These are phyloP conservation scores for Phlebopus sp. DNA, from an alignment of 1,284 basidiomycete genomes.

Conservation along the genomic window DNA sequence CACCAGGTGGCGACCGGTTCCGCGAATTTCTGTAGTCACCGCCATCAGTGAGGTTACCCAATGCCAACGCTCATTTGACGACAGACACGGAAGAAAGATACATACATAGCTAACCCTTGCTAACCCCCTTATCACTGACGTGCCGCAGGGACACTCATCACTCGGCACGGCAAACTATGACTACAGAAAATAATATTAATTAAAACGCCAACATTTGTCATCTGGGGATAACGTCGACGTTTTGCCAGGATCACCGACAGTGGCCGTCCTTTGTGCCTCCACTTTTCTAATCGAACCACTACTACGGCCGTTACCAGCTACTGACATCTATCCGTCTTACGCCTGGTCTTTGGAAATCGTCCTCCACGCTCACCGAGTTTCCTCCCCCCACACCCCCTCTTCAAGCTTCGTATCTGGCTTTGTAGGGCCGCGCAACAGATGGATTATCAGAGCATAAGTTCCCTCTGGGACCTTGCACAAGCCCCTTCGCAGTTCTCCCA, in stretches of 20 bases:
- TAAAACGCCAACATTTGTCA: constrained; percentile 3
- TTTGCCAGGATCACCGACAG: constrained; percentile 9
- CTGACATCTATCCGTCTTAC: background rate
- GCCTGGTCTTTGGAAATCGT: background rate
- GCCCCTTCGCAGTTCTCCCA: constrained; percentile 56
- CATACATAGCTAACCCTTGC: background rate
- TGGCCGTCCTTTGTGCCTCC: background rate
- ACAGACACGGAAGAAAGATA: constrained; percentile 1
- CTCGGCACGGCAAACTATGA: background rate
- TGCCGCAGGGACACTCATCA: constrained; percentile 2
- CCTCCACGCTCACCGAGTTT: background rate
- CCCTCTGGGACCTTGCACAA: constrained; percentile 69
- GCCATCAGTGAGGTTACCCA: background rate
- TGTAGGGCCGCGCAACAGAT: constrained; percentile 15
- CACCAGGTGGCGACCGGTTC: background rate
- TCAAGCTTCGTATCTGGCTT: background rate
- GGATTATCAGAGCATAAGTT: constrained; percentile 29
- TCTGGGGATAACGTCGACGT: background rate
- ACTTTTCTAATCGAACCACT: background rate
- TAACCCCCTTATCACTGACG: constrained; percentile 2
- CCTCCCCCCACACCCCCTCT: background rate
- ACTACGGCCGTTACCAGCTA: background rate
- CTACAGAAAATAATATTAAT: background rate
- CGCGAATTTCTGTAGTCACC: background rate
- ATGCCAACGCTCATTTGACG: background rate